A percentile compares a stretch with the other conserved stretches of the same genome.
Conservation (phyloP, 2,329 filamentous ascomycete genomes). For the Trichothecium roseum region DNA sequence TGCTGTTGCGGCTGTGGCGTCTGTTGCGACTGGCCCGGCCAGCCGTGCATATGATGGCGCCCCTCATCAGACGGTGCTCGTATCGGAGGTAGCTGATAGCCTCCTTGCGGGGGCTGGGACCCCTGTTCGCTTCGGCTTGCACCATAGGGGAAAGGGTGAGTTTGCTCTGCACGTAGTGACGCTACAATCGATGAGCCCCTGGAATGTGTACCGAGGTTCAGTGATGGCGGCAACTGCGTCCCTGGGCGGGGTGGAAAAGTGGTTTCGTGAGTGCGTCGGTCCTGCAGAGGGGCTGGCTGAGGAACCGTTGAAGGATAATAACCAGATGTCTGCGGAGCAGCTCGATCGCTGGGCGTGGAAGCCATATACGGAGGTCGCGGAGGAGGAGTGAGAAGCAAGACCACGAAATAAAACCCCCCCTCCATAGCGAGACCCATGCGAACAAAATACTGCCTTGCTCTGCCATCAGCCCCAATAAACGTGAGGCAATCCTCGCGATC, state of each 20-base stretch:
- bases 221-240: constrained; percentile 6
- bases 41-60: background rate
- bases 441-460: constrained; percentile 36
- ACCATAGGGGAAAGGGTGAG: constrained; percentile 27
- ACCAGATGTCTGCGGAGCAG: constrained; percentile 26
- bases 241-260: constrained; percentile 18
- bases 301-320: constrained; percentile 24
- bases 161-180: too few species aligned
- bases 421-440: constrained; percentile 48
- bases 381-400: constrained; percentile 32
- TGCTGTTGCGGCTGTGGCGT: constrained; percentile 11
- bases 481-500: constrained; percentile 45
- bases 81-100: constrained; percentile 39
- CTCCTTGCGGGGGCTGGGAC: too few species aligned
- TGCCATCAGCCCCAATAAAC: constrained; percentile 42
- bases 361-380: constrained; percentile 30
- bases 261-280: constrained; percentile 14
- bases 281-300: constrained; percentile 14
- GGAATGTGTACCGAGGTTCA: constrained; percentile 19
- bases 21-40: background rate
- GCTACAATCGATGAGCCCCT: constrained; percentile 2
- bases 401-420: constrained; percentile 52
- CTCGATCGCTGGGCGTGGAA: constrained; percentile 32
- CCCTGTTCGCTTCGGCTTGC: constrained; percentile 38
- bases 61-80: constrained; percentile 23